Base-by-base conservation (phyloP, 2,329 filamentous ascomycete genomes). In the Claviceps sp. region DNA sequence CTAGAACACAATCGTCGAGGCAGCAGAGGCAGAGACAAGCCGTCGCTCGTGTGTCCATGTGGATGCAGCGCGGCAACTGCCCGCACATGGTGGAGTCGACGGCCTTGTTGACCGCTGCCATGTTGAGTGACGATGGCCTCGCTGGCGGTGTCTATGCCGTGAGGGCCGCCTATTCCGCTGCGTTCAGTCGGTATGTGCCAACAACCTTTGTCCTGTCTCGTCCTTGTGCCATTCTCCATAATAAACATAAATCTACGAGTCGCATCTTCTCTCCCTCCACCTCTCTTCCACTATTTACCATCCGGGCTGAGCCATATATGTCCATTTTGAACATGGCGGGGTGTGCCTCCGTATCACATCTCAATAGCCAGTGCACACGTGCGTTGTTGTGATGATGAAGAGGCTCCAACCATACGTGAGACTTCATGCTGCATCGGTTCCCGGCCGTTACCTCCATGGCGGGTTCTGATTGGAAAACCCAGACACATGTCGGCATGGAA, bases 71-170 rank as follows among this genome's bases (percentile, higher is more conserved):
- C 63, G 82, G 82, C 57, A 80, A 80, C 60, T 85, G 89, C 56
- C 87, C 87, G 51, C 84, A 91, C 69, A 75, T 89, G 67, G 78
- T 91, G 51, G 87, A 91, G 68, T 86, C 84, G 39, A 90, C 87
- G 43, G 84, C 84, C 2, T 76, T 89, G 56, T 72, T 93, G 54
- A 79, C 80, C 58, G 81, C 85, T 55, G 85, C 85, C 30, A 70
- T 83, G 19, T 68, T 89, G 50, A 78, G 81, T 61, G 85, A 89
- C 68, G 71, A 73, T 55, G 64, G 65, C n/a, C 69, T 74, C 43
- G 72, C 72, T 45, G 70, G 48, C 30, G 41, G 48, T 17, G 17
- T 72, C 48, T 83, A 85, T 67, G 78, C 81, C 47, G 73, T 84
- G 44, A 73, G 84, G 49, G 78, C 85, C 52, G 76, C 84, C 43